A percentile compares a stretch with the other conserved stretches of the same genome.
phyloP scores from a whole-genome alignment of 2,329 filamentous ascomycete genomes.

The Neonectria magnoliae region DNA sequence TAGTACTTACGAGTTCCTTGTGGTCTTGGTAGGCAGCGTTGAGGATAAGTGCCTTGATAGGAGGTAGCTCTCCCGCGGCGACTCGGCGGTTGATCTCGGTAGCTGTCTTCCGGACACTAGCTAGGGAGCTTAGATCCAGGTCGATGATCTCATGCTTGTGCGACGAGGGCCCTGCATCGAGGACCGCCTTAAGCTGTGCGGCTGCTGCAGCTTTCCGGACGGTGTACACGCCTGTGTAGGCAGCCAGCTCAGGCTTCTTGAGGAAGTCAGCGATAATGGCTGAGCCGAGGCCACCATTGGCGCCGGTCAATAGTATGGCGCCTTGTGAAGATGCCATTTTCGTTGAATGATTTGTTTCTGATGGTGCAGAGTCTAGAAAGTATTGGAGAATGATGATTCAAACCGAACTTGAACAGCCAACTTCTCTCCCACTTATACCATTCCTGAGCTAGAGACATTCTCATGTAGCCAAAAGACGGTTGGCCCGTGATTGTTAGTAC shows the following conservation, averaged over 20 bases:
- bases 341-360: background rate
- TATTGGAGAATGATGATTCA: background rate
- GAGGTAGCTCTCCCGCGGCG: conserved; percentile 47
- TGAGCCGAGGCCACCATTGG: conserved; percentile 52
- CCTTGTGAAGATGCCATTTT: conserved; percentile 37
- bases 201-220: conserved; percentile 48
- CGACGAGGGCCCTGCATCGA: conserved; percentile 31
- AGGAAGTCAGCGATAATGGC: conserved; percentile 46
- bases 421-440: conserved; percentile 30
- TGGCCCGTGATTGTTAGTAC: conserved; percentile 29
- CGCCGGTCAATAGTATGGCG: conserved; percentile 50
- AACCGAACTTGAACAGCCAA: no score
- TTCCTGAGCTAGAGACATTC: background rate
- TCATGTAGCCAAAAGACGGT: background rate
- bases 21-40: conserved; percentile 46
- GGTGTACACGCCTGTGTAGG: conserved; percentile 50
- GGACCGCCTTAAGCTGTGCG: conserved; percentile 37
- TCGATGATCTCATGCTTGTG: conserved; percentile 48
- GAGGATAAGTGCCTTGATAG: conserved; percentile 52
- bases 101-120: conserved; percentile 41
- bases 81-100: conserved; percentile 44
- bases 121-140: conserved; percentile 46
- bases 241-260: conserved; percentile 42
- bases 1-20: conserved; percentile 35
- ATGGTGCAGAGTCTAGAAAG: background rate